Base-by-base conservation (phyloP, 2,329 filamentous ascomycete species). In the Trichophyton benhamiae region DNA sequence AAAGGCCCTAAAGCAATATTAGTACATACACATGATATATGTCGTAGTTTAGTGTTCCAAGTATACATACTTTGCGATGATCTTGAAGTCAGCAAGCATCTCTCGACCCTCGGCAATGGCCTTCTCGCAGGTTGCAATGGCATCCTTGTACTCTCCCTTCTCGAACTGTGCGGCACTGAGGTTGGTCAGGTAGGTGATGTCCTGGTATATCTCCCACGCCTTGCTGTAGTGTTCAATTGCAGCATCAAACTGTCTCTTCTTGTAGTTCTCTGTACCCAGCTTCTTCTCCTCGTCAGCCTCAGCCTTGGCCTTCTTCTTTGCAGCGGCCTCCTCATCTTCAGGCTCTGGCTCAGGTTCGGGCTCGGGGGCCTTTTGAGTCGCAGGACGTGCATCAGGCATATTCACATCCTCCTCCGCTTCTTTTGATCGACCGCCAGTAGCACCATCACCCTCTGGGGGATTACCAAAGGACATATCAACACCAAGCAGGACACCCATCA, bases 181-280 rank as follows among this genome's bases (percentile, higher is more conserved):
- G 77, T 99, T 99, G 79, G 95, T 99, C 63, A 97, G 82, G 77
- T 99, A 99, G 15, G 92, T 94, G 70, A 99, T 95, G 70, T 99
- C 94, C 81, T 96, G 94, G 83, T 89, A 82, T 44, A 88, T 76
- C 63, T 96, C 91, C 94, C 94, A 99, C 0, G 94, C 94, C 75
- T 95, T 95, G 73, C 76, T 83, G 80, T 99, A 99, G 79, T 99
- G 90, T 72, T 86, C 84, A 69, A 99, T 96, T 58, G 94, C 94
- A 71, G 88, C 85, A 69, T 97, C 94, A 67, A 99, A 96, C 72
- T 96, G 86, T 68, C 90, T 87, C 83, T 97, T 97, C 86, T 99
- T 99, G 82, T 99, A 99, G 74, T 87, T 87, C 68, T 94, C 90
- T 13, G 92, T 99, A 62, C 94, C 94, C 62, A 95, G 80, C 33